These are phyloP conservation scores for Gaertneriomyces sp. DNA, from an alignment of 192 early-diverging fungal species.

Conservation along the genomic window DNA sequence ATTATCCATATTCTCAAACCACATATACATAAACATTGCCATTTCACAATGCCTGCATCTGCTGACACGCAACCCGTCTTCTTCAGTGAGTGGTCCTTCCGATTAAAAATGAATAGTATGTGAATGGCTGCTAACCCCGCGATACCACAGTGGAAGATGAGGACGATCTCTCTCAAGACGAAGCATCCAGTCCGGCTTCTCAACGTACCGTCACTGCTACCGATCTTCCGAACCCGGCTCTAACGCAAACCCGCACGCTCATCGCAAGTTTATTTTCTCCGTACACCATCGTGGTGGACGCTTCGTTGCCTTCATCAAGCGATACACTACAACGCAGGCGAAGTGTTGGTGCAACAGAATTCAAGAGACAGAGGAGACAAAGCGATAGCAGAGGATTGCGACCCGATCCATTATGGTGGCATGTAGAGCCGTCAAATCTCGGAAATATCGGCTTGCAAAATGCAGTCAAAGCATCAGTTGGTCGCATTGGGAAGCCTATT, in stretches of 20 bases:
- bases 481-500: constrained; percentile 17
- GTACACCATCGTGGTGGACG: constrained; percentile 21
- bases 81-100: background rate
- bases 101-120: background rate
- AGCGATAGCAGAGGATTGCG: constrained; percentile 14
- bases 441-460: constrained; percentile 97
- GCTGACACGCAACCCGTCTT: background rate
- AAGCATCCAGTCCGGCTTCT: constrained; percentile 12
- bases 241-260: constrained; percentile 20
- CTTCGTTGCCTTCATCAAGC: constrained; percentile 2
- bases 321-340: constrained; percentile 3
- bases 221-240: background rate
- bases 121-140: background rate
- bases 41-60: no score
- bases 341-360: constrained; percentile 28
- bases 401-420: constrained; percentile 19
- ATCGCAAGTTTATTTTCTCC: constrained; percentile 37
- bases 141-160: constrained; percentile 22
- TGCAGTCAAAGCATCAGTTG: constrained; percentile 64
- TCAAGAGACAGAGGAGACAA: constrained; percentile 19
- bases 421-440: constrained; percentile 65
- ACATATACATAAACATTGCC: no score
- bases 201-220: background rate
- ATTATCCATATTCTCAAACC: no score
- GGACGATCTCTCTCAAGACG: constrained; percentile 15